Evolutionary conservation across 1,139 yeast species (phyloP).

Genomic region (Yamadazyma kanchanaburiensis): DNA sequence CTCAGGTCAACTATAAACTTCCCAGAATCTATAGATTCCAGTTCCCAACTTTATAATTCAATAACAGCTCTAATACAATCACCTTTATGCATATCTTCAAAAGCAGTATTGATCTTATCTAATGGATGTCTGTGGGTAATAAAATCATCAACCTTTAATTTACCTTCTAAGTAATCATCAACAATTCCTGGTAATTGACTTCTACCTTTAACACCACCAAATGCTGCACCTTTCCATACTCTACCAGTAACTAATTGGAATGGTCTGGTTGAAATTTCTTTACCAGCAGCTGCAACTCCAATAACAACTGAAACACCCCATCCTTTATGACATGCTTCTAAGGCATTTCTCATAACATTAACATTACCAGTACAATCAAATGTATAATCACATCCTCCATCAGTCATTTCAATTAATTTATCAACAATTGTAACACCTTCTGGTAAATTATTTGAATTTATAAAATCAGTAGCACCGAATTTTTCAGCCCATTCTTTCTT

Average conservation of each 20-base stretch:
- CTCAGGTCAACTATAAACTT: too few species aligned
- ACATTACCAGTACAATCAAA: constrained; percentile 98
- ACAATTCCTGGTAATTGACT: constrained; percentile 90
- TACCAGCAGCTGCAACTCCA: constrained; percentile 98
- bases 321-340: constrained; percentile 97
- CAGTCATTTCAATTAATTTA: constrained; percentile 82
- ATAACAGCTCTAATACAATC: constrained; percentile 92
- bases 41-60: constrained; percentile 29
- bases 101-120: constrained; percentile 78
- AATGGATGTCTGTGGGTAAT: constrained; percentile 86
- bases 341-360: constrained; percentile 89
- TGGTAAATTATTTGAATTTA: constrained; percentile 76
- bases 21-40: background rate
- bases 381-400: constrained; percentile 94
- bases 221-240: constrained; percentile 98
- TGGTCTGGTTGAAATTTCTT: constrained; percentile 94
- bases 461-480: constrained; percentile 94
- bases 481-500: constrained; percentile 83
- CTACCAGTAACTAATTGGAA: constrained; percentile 99
- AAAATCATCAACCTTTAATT: constrained; percentile 89
- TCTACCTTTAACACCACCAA: constrained; percentile 98
- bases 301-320: constrained; percentile 96
- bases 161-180: constrained; percentile 78
- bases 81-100: constrained; percentile 93
- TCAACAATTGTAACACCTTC: constrained; percentile 78